phyloP scores from a whole-genome alignment of 768 basidiomycete species.

The Kondoa malvinella region DNA sequence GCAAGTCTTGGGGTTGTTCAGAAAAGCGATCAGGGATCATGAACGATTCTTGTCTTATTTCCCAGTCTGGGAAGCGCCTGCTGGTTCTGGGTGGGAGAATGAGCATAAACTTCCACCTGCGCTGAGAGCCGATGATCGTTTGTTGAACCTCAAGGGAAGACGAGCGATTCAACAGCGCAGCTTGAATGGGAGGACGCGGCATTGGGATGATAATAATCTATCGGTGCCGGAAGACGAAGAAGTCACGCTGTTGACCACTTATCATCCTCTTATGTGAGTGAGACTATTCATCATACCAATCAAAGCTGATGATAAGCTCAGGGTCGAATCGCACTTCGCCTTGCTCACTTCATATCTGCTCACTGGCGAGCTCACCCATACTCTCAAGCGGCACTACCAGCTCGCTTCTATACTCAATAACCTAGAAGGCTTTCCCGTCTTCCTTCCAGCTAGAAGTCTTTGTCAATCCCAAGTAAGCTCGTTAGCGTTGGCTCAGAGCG shows the following conservation, averaged over 20 bases:
- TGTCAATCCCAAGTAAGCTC: constrained; percentile 38
- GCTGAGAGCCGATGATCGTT: constrained; percentile 12
- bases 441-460: constrained; percentile 72
- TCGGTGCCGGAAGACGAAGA: background rate
- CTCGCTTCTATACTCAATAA: constrained; percentile 57
- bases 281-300: background rate
- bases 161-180: constrained; percentile 21
- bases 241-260: constrained; percentile 48
- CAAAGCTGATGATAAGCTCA: background rate
- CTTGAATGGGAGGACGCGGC: constrained; percentile 15
- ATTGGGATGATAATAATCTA: constrained; percentile 12
- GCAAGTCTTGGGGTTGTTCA: constrained; percentile 44
- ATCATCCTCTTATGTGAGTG: constrained; percentile 54
- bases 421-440: constrained; percentile 74
- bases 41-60: constrained; percentile 71
- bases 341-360: constrained; percentile 57
- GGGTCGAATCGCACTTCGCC: constrained; percentile 66
- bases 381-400: constrained; percentile 50
- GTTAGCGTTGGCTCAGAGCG: no score
- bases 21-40: constrained; percentile 65
- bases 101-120: background rate
- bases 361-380: constrained; percentile 52
- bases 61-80: constrained; percentile 19
- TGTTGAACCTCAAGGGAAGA: constrained; percentile 17
- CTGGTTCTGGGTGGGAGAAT: constrained; percentile 9